phyloP scores from a whole-genome alignment of 495 filamentous ascomycete genomes.

The Talaromyces liani region DNA sequence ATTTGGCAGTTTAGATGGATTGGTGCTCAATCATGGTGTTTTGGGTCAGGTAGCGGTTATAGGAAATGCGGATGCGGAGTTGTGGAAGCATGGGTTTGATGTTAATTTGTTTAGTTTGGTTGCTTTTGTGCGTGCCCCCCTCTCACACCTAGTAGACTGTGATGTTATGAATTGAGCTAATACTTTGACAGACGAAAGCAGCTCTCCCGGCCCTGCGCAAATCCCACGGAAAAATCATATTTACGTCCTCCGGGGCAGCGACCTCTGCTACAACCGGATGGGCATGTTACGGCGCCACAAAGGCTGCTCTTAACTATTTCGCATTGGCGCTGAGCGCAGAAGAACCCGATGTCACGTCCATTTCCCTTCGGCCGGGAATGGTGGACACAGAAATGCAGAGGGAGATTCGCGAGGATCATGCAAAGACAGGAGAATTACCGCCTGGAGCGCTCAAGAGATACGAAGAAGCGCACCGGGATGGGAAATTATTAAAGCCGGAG shows the following conservation, averaged over 20 bases:
- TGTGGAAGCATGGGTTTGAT: constrained; percentile 73
- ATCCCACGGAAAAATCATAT: constrained; percentile 60
- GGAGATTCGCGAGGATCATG: constrained; percentile 65
- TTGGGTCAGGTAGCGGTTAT: constrained; percentile 72
- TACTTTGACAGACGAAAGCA: constrained; percentile 64
- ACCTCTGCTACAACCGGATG: constrained; percentile 61
- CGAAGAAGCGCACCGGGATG: constrained; percentile 53
- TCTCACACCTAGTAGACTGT: too few relatives aligned
- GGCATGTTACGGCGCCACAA: constrained; percentile 75
- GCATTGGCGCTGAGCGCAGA: constrained; percentile 65
- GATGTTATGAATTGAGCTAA: background rate
- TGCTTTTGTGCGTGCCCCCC: constrained; percentile 52
- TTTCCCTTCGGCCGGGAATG: constrained; percentile 74
- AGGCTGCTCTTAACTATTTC: constrained; percentile 85
- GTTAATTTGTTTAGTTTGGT: constrained; percentile 78
- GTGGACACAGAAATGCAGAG: constrained; percentile 93
- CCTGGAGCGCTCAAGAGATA: constrained; percentile 62
- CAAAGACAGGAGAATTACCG: constrained; percentile 47
- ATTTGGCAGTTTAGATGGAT: constrained; percentile 71
- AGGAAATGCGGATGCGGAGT: constrained; percentile 51
- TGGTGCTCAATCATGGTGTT: constrained; percentile 84
- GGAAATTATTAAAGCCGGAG: constrained; percentile 69
- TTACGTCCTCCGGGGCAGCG: constrained; percentile 72
- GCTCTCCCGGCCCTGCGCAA: constrained; percentile 65
- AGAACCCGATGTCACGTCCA: constrained; percentile 65